phyloP scores from a whole-genome alignment of 306 rosid species.

The Gleditsia sinensis region DNA sequence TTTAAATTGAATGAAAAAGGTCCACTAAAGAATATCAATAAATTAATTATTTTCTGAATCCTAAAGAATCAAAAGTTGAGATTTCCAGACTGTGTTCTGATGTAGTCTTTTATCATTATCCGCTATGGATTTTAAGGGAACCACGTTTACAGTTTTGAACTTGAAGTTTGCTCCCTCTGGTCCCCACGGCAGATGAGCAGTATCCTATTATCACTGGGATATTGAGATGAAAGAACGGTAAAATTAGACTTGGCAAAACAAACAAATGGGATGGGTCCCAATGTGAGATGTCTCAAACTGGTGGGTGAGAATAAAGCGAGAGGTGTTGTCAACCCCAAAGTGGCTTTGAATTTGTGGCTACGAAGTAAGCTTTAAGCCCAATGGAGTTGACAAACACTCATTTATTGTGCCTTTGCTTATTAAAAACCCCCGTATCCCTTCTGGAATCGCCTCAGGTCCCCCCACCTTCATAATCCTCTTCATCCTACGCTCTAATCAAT shows the following conservation, averaged over 20 bases:
- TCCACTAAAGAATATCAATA: too few species aligned
- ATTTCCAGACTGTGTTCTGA: not conserved
- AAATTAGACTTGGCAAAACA: not conserved
- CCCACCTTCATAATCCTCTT: conserved; percentile 28
- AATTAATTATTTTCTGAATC: not conserved
- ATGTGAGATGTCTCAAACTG: conserved; percentile 44
- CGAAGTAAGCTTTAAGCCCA: conserved; percentile 28
- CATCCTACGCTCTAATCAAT: conserved; percentile 17
- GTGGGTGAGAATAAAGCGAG: conserved; percentile 58
- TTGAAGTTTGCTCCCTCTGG: not conserved
- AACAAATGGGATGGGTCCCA: conserved; percentile 51
- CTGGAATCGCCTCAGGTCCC: conserved; percentile 42
- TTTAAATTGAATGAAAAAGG: too few species aligned
- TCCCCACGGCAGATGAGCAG: conserved; percentile 10
- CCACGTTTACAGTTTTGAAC: conserved; percentile 3
- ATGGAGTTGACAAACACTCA: conserved; percentile 49
- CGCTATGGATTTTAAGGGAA: not conserved
- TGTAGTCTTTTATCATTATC: not conserved
- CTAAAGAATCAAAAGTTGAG: not conserved
- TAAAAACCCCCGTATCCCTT: not conserved
- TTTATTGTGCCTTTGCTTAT: conserved; percentile 26
- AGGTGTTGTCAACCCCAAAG: conserved; percentile 53
- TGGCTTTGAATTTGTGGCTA: conserved; percentile 71
- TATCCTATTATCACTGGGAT: too few species aligned
- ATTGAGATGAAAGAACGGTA: not conserved